phyloP scores from a whole-genome alignment of 495 filamentous ascomycete genomes.

The Xanthoparmelia taractica region DNA sequence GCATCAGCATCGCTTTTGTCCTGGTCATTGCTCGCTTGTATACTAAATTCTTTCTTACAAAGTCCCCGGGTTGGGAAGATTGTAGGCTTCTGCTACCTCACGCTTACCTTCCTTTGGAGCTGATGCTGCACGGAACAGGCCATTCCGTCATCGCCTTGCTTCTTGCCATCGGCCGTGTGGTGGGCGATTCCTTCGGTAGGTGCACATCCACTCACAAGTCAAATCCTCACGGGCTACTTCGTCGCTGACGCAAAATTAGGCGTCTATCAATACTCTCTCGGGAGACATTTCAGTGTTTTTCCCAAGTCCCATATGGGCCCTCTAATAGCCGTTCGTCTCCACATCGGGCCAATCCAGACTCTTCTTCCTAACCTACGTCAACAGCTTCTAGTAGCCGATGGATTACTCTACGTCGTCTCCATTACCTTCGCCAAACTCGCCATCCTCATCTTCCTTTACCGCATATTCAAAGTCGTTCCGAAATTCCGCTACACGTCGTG shows the following conservation, averaged over 20 bases:
- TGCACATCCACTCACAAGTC: no score
- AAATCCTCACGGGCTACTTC: background rate
- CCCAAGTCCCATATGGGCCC: background rate
- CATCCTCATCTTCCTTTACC: conserved; percentile 15
- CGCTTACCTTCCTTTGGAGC: background rate
- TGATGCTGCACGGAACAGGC: background rate
- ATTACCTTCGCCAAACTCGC: conserved; percentile 13
- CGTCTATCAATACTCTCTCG: background rate
- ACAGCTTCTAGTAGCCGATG: background rate
- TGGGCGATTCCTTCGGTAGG: background rate
- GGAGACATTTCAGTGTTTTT: background rate
- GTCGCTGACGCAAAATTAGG: background rate
- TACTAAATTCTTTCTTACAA: conserved; percentile 1
- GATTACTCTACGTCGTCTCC: conserved; percentile 8
- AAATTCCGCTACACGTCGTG: conserved; percentile 9
- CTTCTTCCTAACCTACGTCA: background rate
- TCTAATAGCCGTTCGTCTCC: background rate
- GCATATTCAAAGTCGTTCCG: conserved; percentile 5
- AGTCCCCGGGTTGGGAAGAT: conserved; percentile 17
- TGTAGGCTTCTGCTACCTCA: background rate
- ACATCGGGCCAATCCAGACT: background rate
- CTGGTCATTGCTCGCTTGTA: conserved; percentile 2
- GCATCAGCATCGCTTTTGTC: background rate
- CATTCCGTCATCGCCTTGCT: background rate
- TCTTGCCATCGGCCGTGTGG: background rate